phyloP scores from a whole-genome alignment of 495 filamentous ascomycete genomes.

The Neurospora sp. region DNA sequence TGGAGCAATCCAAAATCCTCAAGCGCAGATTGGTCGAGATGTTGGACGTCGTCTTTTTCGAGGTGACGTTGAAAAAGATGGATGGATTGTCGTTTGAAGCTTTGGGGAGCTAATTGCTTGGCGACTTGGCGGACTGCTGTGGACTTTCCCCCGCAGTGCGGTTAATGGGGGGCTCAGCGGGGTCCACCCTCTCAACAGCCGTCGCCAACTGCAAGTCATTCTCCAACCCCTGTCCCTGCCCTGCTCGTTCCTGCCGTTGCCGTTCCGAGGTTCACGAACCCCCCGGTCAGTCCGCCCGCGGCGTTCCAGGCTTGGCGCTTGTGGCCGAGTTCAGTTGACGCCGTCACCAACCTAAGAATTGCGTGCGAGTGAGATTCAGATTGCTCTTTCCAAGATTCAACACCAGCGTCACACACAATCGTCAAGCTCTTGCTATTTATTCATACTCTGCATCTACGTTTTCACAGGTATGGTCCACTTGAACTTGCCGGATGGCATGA shows the following conservation, averaged over 20 bases:
- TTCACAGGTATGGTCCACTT: not conserved
- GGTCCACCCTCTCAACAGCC: not conserved
- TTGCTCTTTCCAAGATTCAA: not conserved
- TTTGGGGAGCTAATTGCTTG: not conserved
- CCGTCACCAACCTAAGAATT: not conserved
- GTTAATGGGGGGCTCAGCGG: not conserved
- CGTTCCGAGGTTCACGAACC: constrained; percentile 8
- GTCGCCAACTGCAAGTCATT: constrained; percentile 10
- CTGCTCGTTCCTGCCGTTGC: not conserved
- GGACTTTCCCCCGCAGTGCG: not conserved
- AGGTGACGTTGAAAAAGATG: not conserved
- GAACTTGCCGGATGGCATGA: not conserved
- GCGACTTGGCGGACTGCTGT: not conserved
- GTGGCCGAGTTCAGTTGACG: not conserved
- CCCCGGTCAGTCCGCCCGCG: not conserved
- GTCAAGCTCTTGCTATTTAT: not conserved
- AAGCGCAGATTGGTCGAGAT: not conserved
- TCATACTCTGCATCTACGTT: not conserved
- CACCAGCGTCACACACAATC: not conserved
- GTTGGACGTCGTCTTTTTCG: not conserved
- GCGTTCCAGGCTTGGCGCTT: not conserved
- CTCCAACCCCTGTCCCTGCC: not conserved
- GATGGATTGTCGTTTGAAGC: not conserved
- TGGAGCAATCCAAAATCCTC: not conserved
- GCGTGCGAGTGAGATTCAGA: not conserved